Percentiles rank a stretch among this genome's conserved stretches.
Evolutionary conservation across 1,139 yeast genomes (phyloP).

Genomic region (Suhomyces chickasaworum): DNA sequence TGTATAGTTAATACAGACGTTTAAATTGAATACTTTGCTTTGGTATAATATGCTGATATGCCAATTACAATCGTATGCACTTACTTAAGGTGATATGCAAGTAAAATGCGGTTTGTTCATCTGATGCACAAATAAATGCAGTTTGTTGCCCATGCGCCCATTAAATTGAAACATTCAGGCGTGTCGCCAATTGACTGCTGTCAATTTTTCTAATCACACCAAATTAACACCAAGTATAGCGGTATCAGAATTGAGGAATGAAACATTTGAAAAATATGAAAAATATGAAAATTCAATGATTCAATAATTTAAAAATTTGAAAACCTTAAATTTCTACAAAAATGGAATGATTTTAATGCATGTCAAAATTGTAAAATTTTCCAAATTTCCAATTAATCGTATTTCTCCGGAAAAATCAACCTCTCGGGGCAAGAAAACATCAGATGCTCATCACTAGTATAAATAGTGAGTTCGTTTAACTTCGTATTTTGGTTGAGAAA

Average conservation of each 20-base stretch:
- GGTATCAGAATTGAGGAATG: neutral
- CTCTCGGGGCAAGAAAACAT: neutral
- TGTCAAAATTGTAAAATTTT: neutral
- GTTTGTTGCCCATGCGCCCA: neutral
- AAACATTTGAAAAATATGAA: neutral
- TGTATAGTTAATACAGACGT: slow-evolving; percentile 12
- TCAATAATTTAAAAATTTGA: too few species aligned
- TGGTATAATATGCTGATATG: too few species aligned
- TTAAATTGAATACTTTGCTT: slow-evolving; percentile 1
- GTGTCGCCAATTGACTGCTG: neutral
- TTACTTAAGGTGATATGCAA: too few species aligned
- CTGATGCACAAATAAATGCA: neutral
- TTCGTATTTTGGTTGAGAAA: too few species aligned
- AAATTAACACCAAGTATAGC: neutral
- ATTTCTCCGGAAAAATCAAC: too few species aligned
- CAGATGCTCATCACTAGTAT: neutral
- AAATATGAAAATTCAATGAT: too few species aligned
- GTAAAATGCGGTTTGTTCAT: neutral
- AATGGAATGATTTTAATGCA: neutral
- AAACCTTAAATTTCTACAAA: neutral
- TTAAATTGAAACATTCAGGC: neutral
- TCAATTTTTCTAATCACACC: neutral
- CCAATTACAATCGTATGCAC: too few species aligned
- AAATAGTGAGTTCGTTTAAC: too few species aligned
- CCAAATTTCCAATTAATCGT: too few species aligned